These are phyloP conservation scores for Endotrypanum monterogeii DNA, from an alignment of 208 protist genomes.

Conservation along the genomic window DNA sequence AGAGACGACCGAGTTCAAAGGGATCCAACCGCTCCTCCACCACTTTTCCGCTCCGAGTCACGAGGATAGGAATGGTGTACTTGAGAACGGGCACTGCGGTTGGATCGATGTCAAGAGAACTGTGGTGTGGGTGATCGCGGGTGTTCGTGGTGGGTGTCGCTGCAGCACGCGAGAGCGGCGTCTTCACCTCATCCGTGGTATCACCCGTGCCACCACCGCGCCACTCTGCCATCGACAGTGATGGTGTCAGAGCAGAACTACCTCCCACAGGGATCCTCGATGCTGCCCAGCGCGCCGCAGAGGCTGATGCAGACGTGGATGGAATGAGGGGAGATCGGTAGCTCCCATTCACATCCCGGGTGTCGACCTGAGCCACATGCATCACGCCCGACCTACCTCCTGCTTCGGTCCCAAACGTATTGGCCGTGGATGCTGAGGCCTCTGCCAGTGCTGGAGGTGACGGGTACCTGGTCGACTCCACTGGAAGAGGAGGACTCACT, in stretches of 20 bases:
- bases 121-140: not conserved
- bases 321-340: not conserved
- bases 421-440: not conserved
- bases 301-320: not conserved
- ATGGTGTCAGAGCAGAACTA: not conserved
- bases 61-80: conserved; percentile 37
- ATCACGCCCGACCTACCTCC: not conserved
- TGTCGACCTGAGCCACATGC: not conserved
- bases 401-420: not conserved
- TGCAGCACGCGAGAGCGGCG: not conserved
- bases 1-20: conserved; percentile 60
- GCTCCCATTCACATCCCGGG: not conserved
- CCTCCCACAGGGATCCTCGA: not conserved
- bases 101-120: conserved; percentile 15
- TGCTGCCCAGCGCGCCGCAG: not conserved
- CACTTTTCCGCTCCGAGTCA: conserved; percentile 49
- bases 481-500: not conserved
- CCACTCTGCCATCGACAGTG: conserved; percentile 12
- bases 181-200: not conserved
- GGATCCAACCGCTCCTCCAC: conserved; percentile 62
- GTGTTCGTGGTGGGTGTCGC: not conserved
- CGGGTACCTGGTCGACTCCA: not conserved
- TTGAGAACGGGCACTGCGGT: conserved; percentile 31
- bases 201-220: conserved; percentile 5
- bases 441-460: not conserved